Base-by-base conservation (phyloP, 2,329 filamentous ascomycete species). In the Penicillium sp. region DNA sequence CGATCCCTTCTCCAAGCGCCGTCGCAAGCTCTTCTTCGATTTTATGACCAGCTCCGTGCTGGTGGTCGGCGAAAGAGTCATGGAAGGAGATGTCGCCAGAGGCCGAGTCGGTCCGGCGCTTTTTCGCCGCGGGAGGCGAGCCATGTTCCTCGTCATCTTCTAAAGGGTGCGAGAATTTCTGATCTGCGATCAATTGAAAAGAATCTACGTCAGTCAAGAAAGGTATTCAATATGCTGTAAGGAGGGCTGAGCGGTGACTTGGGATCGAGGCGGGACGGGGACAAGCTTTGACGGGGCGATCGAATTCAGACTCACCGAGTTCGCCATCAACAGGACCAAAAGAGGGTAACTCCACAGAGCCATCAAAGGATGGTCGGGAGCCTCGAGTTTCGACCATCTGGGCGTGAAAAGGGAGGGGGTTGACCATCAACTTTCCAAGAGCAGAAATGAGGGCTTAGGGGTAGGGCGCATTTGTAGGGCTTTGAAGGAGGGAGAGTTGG, bases 361-460 rank as follows among this genome's bases (percentile, higher is more conserved):
- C 67, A 63, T 76, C 70, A 47, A 70, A 61, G 56, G 70, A 65
- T 53, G 69, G 58, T 46, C 53, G 61, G 58, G 63, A 58, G 47
- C 61, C 71, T 60, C 56, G 64, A 44, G 70, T 65, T 61, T 72
- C 69, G 59, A 69, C 69, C 73, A 76, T 76, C 54, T 65, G 63
- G 65, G 56, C 50, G 60, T 58, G 59, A 55, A 55, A 61, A 60
- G 53, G 59, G 58, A 55, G 61, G 59, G 61, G 58, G 62, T 64
- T 60, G 56, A 58, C 59, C 65, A 58, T 66, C 61, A 68, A 68
- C 48, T 69, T 74, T 76, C 75, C 76, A 68, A 71, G 74, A 78
- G 72, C 66, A 78, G 75, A 76, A 78, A 78, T 78, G 69, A 78
- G 76, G 76, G 76, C 74, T 78, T 78, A 78, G 75, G 75, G 75